Conservation (phyloP, 768 basidiomycete species). For the Lactarius hatsudake region DNA sequence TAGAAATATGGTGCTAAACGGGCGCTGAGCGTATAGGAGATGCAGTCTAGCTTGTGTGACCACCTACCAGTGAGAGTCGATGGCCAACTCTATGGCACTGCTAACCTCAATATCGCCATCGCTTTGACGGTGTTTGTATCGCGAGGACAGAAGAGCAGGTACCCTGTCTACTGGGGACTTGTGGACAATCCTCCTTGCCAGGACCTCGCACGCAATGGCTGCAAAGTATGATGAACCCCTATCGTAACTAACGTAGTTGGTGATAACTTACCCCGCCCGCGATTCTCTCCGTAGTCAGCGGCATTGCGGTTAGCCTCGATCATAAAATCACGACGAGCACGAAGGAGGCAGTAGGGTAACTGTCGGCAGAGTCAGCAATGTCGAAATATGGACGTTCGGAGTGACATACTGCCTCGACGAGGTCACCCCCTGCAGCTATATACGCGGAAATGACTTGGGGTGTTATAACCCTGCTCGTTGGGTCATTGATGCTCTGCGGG, state of each 20-base stretch:
- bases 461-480: slow-evolving; percentile 83
- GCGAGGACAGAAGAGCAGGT: slow-evolving; percentile 68
- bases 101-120: slow-evolving; percentile 80
- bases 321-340: slow-evolving; percentile 76
- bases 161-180: slow-evolving; percentile 59
- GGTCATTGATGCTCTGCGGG: slow-evolving; percentile 57
- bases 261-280: slow-evolving; percentile 59
- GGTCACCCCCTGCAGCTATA: slow-evolving; percentile 81
- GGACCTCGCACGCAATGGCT: slow-evolving; percentile 82
- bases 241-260: neutral
- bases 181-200: slow-evolving; percentile 81
- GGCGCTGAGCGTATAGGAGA: slow-evolving; percentile 1
- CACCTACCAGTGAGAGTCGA: slow-evolving; percentile 81
- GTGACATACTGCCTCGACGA: slow-evolving; percentile 67
- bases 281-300: slow-evolving; percentile 84
- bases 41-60: slow-evolving; percentile 7
- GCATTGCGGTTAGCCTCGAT: slow-evolving; percentile 78
- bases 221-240: slow-evolving; percentile 8
- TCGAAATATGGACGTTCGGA: neutral
- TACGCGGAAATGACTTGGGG: slow-evolving; percentile 76
- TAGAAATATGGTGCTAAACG: slow-evolving; percentile 68
- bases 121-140: slow-evolving; percentile 65
- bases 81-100: slow-evolving; percentile 85
- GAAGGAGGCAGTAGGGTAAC: slow-evolving; percentile 80
- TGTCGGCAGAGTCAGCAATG: slow-evolving; percentile 31